A percentile compares a stretch with the other conserved stretches of the same genome.
phyloP scores from a whole-genome alignment of 2,329 filamentous ascomycete genomes.

The Penicillium sp. region DNA sequence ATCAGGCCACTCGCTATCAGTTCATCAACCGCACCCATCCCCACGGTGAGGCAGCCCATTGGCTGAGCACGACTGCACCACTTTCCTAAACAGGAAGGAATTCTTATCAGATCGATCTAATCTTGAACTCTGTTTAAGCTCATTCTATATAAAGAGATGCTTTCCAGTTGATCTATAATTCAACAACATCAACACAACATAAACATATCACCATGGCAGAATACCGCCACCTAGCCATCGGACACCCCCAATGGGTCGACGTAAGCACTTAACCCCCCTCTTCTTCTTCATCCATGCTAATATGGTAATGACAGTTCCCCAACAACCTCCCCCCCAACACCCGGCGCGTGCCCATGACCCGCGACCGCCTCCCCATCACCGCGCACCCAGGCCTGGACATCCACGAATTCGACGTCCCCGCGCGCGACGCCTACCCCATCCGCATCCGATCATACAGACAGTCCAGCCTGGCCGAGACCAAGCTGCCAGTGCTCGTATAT shows the following conservation, averaged over 20 bases:
- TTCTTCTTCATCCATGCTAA: background rate
- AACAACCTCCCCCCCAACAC: slow-evolving; percentile 16
- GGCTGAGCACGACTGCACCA: background rate
- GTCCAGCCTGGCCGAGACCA: background rate
- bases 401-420: slow-evolving; percentile 16
- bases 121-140: no score
- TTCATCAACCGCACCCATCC: no score
- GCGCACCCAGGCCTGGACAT: slow-evolving; percentile 15
- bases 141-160: no score
- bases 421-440: slow-evolving; percentile 15
- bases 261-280: slow-evolving; percentile 12
- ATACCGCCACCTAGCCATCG: slow-evolving; percentile 16
- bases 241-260: slow-evolving; percentile 17
- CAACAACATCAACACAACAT: background rate
- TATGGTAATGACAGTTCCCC: slow-evolving; percentile 10
- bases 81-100: background rate
- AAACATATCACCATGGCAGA: slow-evolving; percentile 11
- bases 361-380: slow-evolving; percentile 13
- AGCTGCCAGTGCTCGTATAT: slow-evolving; percentile 17
- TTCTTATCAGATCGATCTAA: slow-evolving; percentile 2
- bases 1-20: no score
- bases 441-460: slow-evolving; percentile 15
- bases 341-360: slow-evolving; percentile 11
- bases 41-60: no score
- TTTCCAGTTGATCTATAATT: background rate